phyloP scores from a whole-genome alignment of 495 filamentous ascomycete genomes.

The Glarea lozoyensis region DNA sequence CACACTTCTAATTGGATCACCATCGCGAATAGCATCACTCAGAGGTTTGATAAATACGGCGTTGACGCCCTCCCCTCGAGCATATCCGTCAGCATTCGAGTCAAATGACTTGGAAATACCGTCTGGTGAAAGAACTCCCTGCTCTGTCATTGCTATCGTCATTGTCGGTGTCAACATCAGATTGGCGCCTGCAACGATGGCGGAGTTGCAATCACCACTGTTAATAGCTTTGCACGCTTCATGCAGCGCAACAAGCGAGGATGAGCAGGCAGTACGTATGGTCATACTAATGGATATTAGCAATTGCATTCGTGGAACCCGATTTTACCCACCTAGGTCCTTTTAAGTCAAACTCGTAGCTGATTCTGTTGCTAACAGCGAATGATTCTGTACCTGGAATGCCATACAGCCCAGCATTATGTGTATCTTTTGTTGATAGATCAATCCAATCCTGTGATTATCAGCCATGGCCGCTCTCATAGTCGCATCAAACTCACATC shows the following conservation, averaged over 20 bases:
- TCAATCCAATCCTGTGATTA: constrained; percentile 27
- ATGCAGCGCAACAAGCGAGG: constrained; percentile 9
- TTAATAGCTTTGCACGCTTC: constrained; percentile 5
- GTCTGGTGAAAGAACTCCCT: constrained; percentile 6
- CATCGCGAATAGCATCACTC: constrained; percentile 42
- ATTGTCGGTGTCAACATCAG: constrained; percentile 3
- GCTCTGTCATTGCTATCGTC: constrained; percentile 17
- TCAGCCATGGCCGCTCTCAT: constrained; percentile 10
- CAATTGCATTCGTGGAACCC: neutral
- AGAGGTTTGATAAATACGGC: constrained; percentile 52
- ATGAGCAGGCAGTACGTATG: constrained; percentile 14
- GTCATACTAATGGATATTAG: constrained; percentile 16
- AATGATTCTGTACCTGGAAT: constrained; percentile 24
- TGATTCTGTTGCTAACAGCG: constrained; percentile 24
- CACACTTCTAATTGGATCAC: constrained; percentile 50
- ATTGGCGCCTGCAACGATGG: constrained; percentile 28
- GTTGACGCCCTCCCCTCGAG: constrained; percentile 51
- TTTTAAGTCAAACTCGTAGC: constrained; percentile 26
- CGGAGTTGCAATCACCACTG: constrained; percentile 26
- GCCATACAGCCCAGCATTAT: constrained; percentile 31
- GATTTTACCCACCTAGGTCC: constrained; percentile 17
- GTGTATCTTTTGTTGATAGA: constrained; percentile 24
- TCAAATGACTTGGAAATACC: constrained; percentile 53
- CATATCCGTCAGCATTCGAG: constrained; percentile 53
- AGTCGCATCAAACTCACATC: neutral